A percentile compares a stretch with the other conserved stretches of the same genome.
These are phyloP conservation scores for Paraconiothyrium sp. DNA, from an alignment of 2,329 filamentous ascomycete genomes.

Conservation along the genomic window DNA sequence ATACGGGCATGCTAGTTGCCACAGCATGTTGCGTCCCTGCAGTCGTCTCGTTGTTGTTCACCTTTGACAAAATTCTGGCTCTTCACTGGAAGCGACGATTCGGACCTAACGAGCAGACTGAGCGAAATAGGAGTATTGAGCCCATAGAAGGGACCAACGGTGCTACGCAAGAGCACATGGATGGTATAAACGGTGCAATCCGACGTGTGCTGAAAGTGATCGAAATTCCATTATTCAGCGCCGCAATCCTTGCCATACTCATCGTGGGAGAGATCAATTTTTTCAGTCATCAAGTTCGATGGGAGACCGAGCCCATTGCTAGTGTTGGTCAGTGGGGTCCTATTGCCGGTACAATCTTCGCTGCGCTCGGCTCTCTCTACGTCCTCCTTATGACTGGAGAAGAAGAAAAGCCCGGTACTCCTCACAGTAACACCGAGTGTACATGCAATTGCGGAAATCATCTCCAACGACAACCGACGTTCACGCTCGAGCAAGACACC, in stretches of 20 bases:
- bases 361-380: constrained; percentile 67
- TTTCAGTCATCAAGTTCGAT: constrained; percentile 64
- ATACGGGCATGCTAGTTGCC: constrained; percentile 67
- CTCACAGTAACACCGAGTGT: constrained; percentile 26
- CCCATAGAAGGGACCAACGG: constrained; percentile 64
- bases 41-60: constrained; percentile 68
- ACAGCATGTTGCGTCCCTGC: constrained; percentile 73
- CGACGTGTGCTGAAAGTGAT: constrained; percentile 53
- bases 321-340: constrained; percentile 71
- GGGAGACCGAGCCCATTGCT: constrained; percentile 69
- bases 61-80: constrained; percentile 71
- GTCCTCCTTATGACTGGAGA: constrained; percentile 56
- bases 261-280: constrained; percentile 72
- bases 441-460: constrained; percentile 25
- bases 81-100: constrained; percentile 66
- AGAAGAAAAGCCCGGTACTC: constrained; percentile 24
- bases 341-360: constrained; percentile 67
- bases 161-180: constrained; percentile 63
- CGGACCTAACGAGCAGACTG: constrained; percentile 34
- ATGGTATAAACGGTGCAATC: constrained; percentile 48
- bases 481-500: constrained; percentile 1
- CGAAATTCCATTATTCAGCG: constrained; percentile 67
- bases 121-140: constrained; percentile 47
- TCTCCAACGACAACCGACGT: constrained; percentile 2
- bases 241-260: constrained; percentile 67